These are phyloP conservation scores for Pythium oligandrum DNA, from an alignment of 352 stramenopile species.

Conservation along the genomic window DNA sequence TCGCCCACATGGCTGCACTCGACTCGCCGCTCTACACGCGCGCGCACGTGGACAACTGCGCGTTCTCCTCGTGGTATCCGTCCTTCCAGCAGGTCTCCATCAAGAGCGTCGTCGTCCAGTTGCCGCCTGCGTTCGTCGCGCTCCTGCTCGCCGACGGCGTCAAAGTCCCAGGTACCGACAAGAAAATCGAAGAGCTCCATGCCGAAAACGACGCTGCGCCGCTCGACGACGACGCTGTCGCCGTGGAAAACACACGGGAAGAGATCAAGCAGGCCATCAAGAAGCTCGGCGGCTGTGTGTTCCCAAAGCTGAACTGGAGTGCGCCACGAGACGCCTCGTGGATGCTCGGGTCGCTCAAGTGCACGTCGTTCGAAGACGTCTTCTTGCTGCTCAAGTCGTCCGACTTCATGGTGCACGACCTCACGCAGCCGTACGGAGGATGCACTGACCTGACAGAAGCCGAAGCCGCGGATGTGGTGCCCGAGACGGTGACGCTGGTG, in stretches of 20 bases:
- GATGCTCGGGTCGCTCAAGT: conserved; percentile 84
- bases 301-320: conserved; percentile 95
- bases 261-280: conserved; percentile 66
- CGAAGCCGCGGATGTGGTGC: neutral
- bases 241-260: conserved; percentile 35
- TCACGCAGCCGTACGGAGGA: conserved; percentile 80
- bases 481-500: conserved; percentile 65
- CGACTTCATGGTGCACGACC: conserved; percentile 89
- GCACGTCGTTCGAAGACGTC: conserved; percentile 76
- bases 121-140: conserved; percentile 50
- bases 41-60: conserved; percentile 76
- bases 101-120: conserved; percentile 47
- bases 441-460: conserved; percentile 22
- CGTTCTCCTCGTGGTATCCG: conserved; percentile 69
- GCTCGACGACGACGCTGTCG: conserved; percentile 19
- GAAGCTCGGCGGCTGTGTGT: conserved; percentile 58
- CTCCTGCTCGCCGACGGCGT: conserved; percentile 69
- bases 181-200: conserved; percentile 18
- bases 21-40: conserved; percentile 42
- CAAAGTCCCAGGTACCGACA: conserved; percentile 23
- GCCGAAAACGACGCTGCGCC: conserved; percentile 22
- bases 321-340: conserved; percentile 90
- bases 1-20: no score
- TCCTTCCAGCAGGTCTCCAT: conserved; percentile 53
- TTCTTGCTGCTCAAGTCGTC: conserved; percentile 79